phyloP scores from a whole-genome alignment of 495 filamentous ascomycete species.

The Umbilicaria muhlenbergii region DNA sequence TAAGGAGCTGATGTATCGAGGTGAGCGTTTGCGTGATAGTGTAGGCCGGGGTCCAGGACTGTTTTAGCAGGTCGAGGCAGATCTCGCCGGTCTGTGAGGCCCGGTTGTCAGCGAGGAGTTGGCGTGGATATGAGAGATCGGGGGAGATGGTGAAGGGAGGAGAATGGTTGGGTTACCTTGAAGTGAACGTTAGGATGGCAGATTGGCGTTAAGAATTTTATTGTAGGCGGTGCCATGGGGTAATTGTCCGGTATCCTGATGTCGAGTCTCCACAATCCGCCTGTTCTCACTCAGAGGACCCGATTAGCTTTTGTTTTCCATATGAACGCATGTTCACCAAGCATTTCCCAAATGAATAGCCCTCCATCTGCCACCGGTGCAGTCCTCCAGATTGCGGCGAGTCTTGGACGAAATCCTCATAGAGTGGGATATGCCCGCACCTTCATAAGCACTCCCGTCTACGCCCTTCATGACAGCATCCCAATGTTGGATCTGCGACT shows the following conservation, averaged over 20 bases:
- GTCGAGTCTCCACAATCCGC: constrained; percentile 68
- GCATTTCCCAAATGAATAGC: no score
- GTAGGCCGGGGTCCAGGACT: constrained; percentile 74
- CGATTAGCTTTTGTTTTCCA: no score
- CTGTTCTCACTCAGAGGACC: constrained; percentile 19
- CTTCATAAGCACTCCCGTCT: constrained; percentile 53
- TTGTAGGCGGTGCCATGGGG: constrained; percentile 57
- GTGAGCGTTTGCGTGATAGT: constrained; percentile 64
- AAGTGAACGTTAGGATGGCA: constrained; percentile 79
- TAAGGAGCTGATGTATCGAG: constrained; percentile 62
- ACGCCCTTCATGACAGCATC: constrained; percentile 66
- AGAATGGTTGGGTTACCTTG: constrained; percentile 16
- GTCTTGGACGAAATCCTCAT: no score
- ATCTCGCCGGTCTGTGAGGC: constrained; percentile 59
- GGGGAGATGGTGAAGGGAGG: neutral
- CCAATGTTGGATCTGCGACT: constrained; percentile 61
- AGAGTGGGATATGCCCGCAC: constrained; percentile 20
- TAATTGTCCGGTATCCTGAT: constrained; percentile 67
- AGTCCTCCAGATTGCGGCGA: no score
- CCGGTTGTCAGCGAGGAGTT: neutral
- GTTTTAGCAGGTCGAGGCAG: constrained; percentile 72
- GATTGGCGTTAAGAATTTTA: constrained; percentile 64
- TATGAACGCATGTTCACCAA: no score
- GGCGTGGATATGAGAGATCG: neutral
- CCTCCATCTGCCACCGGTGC: no score